Conservation (phyloP, 805 yeast species). For the Komagataella mondaviorum region DNA sequence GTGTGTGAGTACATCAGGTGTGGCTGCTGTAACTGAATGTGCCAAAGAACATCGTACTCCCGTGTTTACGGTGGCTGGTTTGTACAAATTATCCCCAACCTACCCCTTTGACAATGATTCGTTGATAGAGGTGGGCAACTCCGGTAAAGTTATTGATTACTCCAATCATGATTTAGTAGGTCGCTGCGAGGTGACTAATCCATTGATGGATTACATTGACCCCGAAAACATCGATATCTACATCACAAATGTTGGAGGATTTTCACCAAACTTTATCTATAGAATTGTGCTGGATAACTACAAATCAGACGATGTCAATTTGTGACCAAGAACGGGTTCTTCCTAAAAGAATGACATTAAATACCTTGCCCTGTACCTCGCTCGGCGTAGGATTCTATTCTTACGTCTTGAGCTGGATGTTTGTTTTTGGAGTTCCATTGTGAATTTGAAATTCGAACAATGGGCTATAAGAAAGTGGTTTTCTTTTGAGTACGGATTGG, state of each 20-base stretch:
- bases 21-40: conserved; percentile 85
- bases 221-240: conserved; percentile 92
- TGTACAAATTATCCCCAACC: conserved; percentile 83
- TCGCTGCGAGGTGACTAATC: conserved; percentile 72
- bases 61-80: conserved; percentile 88
- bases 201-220: conserved; percentile 78
- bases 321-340: conserved; percentile 17
- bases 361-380: conserved; percentile 45
- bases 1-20: conserved; percentile 80
- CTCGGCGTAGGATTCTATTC: conserved; percentile 28
- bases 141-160: conserved; percentile 77
- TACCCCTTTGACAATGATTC: conserved; percentile 84
- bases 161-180: conserved; percentile 58
- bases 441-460: conserved; percentile 13
- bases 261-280: conserved; percentile 90
- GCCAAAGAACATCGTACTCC: conserved; percentile 96
- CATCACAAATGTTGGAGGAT: conserved; percentile 92
- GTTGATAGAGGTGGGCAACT: conserved; percentile 81
- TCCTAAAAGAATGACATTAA: not conserved
- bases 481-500: conserved; percentile 49
- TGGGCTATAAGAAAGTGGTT: conserved; percentile 33
- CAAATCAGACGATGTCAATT: conserved; percentile 65
- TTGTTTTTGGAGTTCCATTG: not conserved
- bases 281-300: conserved; percentile 92
- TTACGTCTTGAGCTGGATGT: conserved; percentile 54